Evolutionary conservation across 2,329 filamentous ascomycete species (phyloP).

Genomic region (Xylariales sp.): DNA sequence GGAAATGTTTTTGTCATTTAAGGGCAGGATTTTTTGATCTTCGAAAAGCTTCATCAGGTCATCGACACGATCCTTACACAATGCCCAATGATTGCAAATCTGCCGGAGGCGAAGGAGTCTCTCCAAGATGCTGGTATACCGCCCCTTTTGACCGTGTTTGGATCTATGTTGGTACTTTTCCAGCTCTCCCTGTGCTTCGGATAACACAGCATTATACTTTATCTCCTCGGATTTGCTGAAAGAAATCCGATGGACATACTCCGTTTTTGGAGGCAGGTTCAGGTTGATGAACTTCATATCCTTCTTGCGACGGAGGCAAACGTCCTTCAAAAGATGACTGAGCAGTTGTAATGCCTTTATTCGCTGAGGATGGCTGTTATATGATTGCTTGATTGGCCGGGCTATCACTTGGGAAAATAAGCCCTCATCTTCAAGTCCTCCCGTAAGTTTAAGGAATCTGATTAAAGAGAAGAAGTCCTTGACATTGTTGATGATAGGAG

Average conservation of each 20-base stretch:
- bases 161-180: conserved; percentile 50
- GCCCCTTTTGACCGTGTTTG: conserved; percentile 39
- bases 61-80: conserved; percentile 71
- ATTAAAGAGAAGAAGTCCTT: conserved; percentile 78
- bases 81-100: conserved; percentile 83
- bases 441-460: conserved; percentile 70
- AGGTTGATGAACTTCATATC: conserved; percentile 86
- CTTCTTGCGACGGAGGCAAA: conserved; percentile 79
- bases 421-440: conserved; percentile 67
- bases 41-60: conserved; percentile 69
- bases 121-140: conserved; percentile 74
- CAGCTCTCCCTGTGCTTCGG: conserved; percentile 70
- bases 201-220: conserved; percentile 71
- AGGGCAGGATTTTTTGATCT: conserved; percentile 59
- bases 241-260: conserved; percentile 71
- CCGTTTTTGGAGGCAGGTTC: conserved; percentile 70
- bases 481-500: conserved; percentile 78
- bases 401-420: conserved; percentile 72
- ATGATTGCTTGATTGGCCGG: conserved; percentile 39
- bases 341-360: conserved; percentile 52
- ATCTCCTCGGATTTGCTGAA: conserved; percentile 70
- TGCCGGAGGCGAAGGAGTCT: conserved; percentile 79
- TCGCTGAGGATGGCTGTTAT: conserved; percentile 6
- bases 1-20: conserved; percentile 67
- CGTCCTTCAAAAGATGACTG: conserved; percentile 74